A percentile compares a stretch with the other conserved stretches of the same genome.
Conservation (phyloP, 2,329 filamentous ascomycete genomes). For the Catunica adiposa region DNA sequence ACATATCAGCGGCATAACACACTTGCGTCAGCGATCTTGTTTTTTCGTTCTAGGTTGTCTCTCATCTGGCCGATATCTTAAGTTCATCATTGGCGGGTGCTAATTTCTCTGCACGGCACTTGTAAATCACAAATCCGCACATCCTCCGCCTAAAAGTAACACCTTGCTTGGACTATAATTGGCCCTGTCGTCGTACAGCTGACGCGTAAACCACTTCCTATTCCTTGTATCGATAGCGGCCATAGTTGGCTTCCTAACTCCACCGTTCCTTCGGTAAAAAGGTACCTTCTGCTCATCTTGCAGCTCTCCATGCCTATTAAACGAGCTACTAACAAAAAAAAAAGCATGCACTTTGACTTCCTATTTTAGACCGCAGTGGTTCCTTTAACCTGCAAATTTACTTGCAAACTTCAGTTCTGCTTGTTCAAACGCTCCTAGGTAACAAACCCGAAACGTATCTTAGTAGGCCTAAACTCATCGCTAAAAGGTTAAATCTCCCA, state of each 20-base stretch:
- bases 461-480: neutral
- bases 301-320: neutral
- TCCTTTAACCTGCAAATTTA: neutral
- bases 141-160: neutral
- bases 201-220: slow-evolving; percentile 18
- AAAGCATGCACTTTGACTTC: neutral
- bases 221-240: slow-evolving; percentile 5
- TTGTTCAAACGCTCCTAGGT: slow-evolving; percentile 2
- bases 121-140: neutral
- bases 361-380: neutral
- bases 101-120: neutral
- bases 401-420: neutral
- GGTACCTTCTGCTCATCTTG: neutral
- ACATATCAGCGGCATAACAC: neutral
- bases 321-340: neutral
- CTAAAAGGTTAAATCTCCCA: neutral
- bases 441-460: slow-evolving; percentile 7
- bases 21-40: neutral
- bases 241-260: neutral
- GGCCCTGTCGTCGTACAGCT: slow-evolving; percentile 19
- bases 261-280: no score
- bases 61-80: neutral
- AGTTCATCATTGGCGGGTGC: neutral
- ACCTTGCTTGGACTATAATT: slow-evolving; percentile 15
- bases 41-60: neutral